Evolutionary conservation across 1,284 basidiomycete species (phyloP).

Genomic region (Rhodotorula glutinis): DNA sequence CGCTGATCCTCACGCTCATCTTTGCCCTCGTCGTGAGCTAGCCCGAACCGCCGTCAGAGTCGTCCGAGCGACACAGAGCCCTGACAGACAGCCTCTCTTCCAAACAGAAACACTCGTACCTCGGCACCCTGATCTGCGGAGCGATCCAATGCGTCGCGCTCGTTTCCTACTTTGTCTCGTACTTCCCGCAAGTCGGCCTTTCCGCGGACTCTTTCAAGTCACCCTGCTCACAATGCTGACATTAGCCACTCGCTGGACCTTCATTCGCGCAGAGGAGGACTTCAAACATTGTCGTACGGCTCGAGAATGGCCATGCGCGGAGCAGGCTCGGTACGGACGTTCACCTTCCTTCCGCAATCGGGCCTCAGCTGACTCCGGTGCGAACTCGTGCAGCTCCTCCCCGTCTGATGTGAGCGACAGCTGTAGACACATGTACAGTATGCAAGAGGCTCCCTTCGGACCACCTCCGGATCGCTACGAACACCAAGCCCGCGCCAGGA

Average conservation of each 20-base stretch:
- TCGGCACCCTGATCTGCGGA: conserved; percentile 76
- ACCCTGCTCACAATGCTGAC: too few species aligned
- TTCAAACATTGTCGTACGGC: conserved; percentile 36
- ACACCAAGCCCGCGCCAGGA: not conserved
- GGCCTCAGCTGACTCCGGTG: not conserved
- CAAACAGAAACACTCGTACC: conserved; percentile 67
- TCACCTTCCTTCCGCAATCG: not conserved
- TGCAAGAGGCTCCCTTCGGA: not conserved
- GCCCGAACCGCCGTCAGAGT: too few species aligned
- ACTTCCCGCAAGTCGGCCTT: not conserved
- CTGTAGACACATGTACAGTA: not conserved
- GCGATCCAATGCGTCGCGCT: conserved; percentile 75
- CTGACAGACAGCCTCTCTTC: not conserved
- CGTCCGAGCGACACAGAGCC: too few species aligned
- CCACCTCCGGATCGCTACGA: not conserved
- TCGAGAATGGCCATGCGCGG: conserved; percentile 35
- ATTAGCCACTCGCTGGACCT: not conserved
- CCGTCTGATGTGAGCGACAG: not conserved
- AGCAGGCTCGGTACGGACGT: conserved; percentile 28
- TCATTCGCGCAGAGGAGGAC: conserved; percentile 23
- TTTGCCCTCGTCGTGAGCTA: conserved; percentile 77
- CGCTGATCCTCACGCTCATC: conserved; percentile 77
- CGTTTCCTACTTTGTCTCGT: conserved; percentile 74
- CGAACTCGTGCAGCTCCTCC: not conserved
- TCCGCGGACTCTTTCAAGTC: too few species aligned